phyloP scores from a whole-genome alignment of 768 basidiomycete genomes.

The Boletus subcaerulescens region DNA sequence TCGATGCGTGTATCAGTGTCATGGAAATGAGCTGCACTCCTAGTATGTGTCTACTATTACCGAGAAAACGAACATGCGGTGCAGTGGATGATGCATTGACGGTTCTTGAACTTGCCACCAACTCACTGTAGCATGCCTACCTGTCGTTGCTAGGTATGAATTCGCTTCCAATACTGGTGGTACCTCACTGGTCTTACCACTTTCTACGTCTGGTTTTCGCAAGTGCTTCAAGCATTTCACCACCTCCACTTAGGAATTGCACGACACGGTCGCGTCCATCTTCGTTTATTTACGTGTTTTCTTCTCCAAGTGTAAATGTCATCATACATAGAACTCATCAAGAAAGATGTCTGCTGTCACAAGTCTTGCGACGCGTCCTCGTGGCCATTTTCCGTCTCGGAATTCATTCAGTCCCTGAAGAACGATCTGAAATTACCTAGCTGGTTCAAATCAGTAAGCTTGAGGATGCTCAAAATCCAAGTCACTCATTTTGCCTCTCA shows the following conservation, averaged over 20 bases:
- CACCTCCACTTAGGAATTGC: not conserved
- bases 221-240: not conserved
- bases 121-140: too few species aligned
- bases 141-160: not conserved
- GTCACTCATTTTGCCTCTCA: not conserved
- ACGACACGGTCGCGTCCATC: too few species aligned
- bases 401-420: not conserved
- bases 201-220: too few species aligned
- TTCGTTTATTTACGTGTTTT: not conserved
- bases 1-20: too few species aligned
- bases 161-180: not conserved
- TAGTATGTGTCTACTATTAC: too few species aligned
- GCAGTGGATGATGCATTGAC: too few species aligned
- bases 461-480: too few species aligned
- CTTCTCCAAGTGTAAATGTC: not conserved
- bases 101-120: too few species aligned
- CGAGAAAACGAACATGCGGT: too few species aligned
- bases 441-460: conserved; percentile 1
- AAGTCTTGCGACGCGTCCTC: not conserved
- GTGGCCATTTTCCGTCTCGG: not conserved
- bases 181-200: too few species aligned
- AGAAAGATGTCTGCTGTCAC: not conserved
- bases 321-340: not conserved
- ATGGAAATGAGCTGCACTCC: too few species aligned
- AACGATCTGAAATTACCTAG: conserved; percentile 1